Percentiles rank a stretch among this genome's conserved stretches.
phyloP scores from a whole-genome alignment of 148 eudicot genomes.

The Camellia granthamiana region DNA sequence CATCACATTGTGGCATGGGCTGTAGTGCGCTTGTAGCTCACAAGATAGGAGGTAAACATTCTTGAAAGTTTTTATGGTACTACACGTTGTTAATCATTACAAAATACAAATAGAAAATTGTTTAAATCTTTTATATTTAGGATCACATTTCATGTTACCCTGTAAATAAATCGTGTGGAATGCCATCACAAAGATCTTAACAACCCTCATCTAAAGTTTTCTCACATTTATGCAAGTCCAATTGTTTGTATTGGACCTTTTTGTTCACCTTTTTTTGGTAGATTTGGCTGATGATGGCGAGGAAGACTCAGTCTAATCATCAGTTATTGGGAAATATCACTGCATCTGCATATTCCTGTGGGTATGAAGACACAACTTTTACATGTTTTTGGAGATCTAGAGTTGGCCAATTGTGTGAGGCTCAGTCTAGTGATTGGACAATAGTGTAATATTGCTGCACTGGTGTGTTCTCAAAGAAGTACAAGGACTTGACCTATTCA shows the following conservation, averaged over 20 bases:
- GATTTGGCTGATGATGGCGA: background rate
- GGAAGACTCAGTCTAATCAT: background rate
- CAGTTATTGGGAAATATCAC: background rate
- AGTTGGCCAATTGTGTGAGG: background rate
- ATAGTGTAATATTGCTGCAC: too few relatives aligned
- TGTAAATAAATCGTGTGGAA: background rate
- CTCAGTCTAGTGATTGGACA: background rate
- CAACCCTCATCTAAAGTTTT: background rate
- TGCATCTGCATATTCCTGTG: background rate
- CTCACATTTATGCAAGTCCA: background rate
- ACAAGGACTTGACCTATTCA: too few relatives aligned
- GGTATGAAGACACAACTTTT: too few relatives aligned
- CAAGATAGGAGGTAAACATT: slow-evolving; percentile 55
- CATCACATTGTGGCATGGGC: slow-evolving; percentile 79
- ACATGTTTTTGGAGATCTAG: background rate
- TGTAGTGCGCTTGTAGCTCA: slow-evolving; percentile 80
- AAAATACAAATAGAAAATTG: background rate
- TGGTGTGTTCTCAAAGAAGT: too few relatives aligned
- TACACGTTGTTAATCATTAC: background rate
- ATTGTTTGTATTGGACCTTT: too few relatives aligned
- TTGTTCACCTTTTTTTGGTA: too few relatives aligned
- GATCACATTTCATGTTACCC: background rate
- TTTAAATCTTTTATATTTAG: background rate
- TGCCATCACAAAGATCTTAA: slow-evolving; percentile 1
- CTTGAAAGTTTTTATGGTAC: background rate